Conservation (phyloP, 2,329 filamentous ascomycete genomes). For the Microcyclosporella mali region DNA sequence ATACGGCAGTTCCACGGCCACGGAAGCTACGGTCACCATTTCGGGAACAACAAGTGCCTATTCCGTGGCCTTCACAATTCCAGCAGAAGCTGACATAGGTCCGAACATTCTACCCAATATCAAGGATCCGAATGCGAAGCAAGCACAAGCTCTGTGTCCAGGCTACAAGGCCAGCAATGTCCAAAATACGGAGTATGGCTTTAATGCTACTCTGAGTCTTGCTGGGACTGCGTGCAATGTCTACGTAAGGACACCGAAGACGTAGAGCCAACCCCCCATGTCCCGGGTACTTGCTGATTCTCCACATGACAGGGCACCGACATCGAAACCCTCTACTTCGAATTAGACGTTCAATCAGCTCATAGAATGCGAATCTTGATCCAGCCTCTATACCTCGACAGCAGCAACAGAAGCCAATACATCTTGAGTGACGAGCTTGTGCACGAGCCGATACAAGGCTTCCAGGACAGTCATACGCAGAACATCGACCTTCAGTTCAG, state of each 20-base stretch:
- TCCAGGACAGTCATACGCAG: constrained; percentile 36
- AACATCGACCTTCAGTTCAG: constrained; percentile 45
- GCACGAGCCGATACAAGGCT: constrained; percentile 46
- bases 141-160: constrained; percentile 55
- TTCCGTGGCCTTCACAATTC: constrained; percentile 28
- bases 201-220: constrained; percentile 48
- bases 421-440: constrained; percentile 59
- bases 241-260: background rate
- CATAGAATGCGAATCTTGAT: constrained; percentile 68
- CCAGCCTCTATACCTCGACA: constrained; percentile 54
- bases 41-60: constrained; percentile 27
- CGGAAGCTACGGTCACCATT: constrained; percentile 22
- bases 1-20: constrained; percentile 13
- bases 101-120: constrained; percentile 53
- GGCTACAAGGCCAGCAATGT: constrained; percentile 53
- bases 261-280: too few species aligned
- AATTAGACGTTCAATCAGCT: constrained; percentile 48
- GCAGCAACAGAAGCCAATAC: constrained; percentile 42
- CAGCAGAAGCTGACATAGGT: constrained; percentile 29
- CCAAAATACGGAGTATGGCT: constrained; percentile 39
- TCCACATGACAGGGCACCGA: constrained; percentile 66
- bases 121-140: constrained; percentile 55
- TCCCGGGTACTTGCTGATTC: too few species aligned
- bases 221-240: constrained; percentile 40
- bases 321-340: constrained; percentile 58